Conservation (phyloP, 306 rosid species). For the Cucurbita pepo region DNA sequence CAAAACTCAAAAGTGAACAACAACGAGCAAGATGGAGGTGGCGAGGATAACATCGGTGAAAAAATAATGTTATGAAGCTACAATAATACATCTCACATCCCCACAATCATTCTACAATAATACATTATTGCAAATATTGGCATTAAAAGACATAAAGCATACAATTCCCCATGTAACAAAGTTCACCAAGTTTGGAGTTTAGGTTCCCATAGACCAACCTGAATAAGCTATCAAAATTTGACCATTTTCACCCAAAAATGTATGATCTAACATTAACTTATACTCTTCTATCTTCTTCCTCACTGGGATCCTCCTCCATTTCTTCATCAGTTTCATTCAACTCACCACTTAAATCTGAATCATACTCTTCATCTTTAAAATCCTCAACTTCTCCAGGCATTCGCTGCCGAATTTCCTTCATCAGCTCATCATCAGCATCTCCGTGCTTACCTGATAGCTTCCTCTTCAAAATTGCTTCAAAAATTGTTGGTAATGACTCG, state of each 20-base stretch:
- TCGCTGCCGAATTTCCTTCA: slow-evolving; percentile 37
- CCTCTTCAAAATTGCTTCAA: slow-evolving; percentile 60
- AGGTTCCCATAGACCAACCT: background rate
- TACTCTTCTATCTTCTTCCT: background rate
- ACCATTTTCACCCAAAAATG: background rate
- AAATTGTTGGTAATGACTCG: slow-evolving; percentile 45
- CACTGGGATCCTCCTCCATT: slow-evolving; percentile 5
- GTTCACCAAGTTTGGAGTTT: background rate
- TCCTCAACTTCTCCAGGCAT: slow-evolving; percentile 10
- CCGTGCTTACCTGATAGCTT: slow-evolving; percentile 39
- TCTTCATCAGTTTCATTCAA: slow-evolving; percentile 7
- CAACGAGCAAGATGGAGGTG: no score
- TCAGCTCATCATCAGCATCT: slow-evolving; percentile 34
- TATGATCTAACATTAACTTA: background rate
- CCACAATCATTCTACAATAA: no score
- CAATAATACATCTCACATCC: no score
- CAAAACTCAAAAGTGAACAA: no score
- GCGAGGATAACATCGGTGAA: no score
- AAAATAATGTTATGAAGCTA: no score
- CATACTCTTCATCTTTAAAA: slow-evolving; percentile 14
- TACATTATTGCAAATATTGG: background rate
- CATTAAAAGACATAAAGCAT: background rate
- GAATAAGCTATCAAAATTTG: background rate
- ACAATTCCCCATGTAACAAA: background rate
- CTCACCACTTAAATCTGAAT: slow-evolving; percentile 14